Percentiles rank a stretch among this genome's conserved stretches.
Conservation (phyloP, 768 basidiomycete genomes). For the Gymnopilus dilepis region DNA sequence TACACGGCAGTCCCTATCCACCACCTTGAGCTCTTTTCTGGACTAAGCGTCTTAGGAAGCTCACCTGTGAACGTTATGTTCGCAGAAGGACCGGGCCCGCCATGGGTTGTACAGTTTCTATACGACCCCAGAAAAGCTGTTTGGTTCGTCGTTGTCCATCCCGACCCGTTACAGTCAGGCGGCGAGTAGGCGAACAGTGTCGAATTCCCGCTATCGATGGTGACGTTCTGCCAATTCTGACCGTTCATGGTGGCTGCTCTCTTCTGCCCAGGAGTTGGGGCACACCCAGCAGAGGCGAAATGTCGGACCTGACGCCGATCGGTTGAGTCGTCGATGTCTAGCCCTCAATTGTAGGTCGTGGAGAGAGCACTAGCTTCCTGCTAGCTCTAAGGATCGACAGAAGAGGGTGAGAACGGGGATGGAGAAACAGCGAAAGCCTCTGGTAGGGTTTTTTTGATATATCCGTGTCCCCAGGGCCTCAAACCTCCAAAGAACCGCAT, state of each 20-base stretch:
- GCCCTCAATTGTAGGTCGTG: no score
- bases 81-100: slow-evolving; percentile 16
- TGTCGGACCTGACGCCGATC: no score
- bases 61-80: slow-evolving; percentile 29
- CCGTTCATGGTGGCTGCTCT: slow-evolving; percentile 14
- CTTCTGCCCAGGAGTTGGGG: background rate
- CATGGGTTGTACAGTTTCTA: slow-evolving; percentile 13
- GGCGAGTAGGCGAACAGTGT: slow-evolving; percentile 23
- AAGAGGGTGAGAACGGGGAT: slow-evolving; percentile 1
- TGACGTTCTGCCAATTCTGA: slow-evolving; percentile 25
- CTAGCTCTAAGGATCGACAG: background rate
- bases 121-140: slow-evolving; percentile 17
- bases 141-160: slow-evolving; percentile 20
- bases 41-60: slow-evolving; percentile 6
- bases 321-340: no score
- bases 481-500: background rate
- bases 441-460: background rate
- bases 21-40: background rate
- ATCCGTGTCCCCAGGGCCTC: background rate
- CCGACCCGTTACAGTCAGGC: slow-evolving; percentile 25
- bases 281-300: background rate
- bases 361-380: background rate
- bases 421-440: background rate
- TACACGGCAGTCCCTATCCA: slow-evolving; percentile 28
- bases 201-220: slow-evolving; percentile 23